Evolutionary conservation across 163 green algal species (phyloP), one percentile per base, ranked within the genome.

Genomic region (Scenedesmus sp.): DNA sequence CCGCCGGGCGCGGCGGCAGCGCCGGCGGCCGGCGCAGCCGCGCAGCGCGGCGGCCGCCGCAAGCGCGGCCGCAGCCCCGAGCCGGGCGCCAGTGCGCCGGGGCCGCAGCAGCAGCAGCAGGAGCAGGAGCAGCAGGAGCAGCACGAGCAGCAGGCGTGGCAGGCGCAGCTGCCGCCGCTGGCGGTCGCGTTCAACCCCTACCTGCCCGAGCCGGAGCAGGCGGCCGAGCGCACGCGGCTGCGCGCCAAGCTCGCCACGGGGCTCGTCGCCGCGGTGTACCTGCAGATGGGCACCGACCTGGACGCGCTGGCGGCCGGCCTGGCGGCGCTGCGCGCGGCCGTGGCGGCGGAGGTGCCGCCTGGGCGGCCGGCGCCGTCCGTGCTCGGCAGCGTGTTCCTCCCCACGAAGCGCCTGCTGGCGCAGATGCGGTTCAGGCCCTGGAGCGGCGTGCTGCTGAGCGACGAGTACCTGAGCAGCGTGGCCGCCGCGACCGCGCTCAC

Each of bases 381-480:
- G 31, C 31, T 60, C 45, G 87, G 87, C 18, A 87, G 81, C 0
- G 36, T 92, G 31, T 88, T 91, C 51, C 15, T 89, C 3, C 87
- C 85, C 24, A 82, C 63, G 44, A 89, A 87, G 70, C 31, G 80
- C 65, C 78, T 91, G 56, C 84, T 92, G 51, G 84, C 87, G 0
- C 81, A 88, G 53, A 89, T 90, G 87, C 67, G 57, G 18, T 92
- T 89, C 47, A 60, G 87, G 11, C 86, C 87, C 17, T 92, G 87
- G 87, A 81, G 65, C 4, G 87, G 87, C 13, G 87, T 92, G 20
- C 89, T 85, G 54, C 70, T 92, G 13, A 83, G 78, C 22, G 74
- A 88, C 0, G 66, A 86, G 39, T 92, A 88, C 51, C 72, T 92
- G 44, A 77, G 70, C 58, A 60, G 64, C n/a, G 73, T 90, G 20